phyloP scores from a whole-genome alignment of 208 protist genomes.

The Trypanosoma caninum region DNA sequence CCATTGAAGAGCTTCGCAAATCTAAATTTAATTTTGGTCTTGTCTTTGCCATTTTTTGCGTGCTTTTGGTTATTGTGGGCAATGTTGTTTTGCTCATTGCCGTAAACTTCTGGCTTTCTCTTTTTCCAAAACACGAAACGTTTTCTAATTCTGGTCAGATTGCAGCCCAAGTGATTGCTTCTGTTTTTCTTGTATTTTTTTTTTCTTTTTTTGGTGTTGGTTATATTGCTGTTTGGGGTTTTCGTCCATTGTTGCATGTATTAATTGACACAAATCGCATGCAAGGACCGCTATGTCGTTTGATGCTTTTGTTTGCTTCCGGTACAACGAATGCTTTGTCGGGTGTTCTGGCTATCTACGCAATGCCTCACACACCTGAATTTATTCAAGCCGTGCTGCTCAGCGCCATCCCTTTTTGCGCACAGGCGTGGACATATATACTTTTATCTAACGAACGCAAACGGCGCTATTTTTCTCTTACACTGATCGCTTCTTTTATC shows the following conservation, averaged over 20 bases:
- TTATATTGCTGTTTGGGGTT: constrained; percentile 44
- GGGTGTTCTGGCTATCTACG: constrained; percentile 50
- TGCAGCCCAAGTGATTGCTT: constrained; percentile 62
- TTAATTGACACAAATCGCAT: constrained; percentile 55
- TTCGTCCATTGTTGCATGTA: constrained; percentile 39
- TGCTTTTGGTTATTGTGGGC: constrained; percentile 61
- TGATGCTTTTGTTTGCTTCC: constrained; percentile 68
- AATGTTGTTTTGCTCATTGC: constrained; percentile 74
- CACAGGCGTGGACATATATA: constrained; percentile 72
- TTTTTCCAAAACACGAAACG: constrained; percentile 36
- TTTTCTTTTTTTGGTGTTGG: constrained; percentile 32
- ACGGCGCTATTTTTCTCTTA: constrained; percentile 67
- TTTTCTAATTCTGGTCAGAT: constrained; percentile 57
- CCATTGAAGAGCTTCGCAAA: constrained; percentile 36
- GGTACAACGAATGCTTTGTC: constrained; percentile 60
- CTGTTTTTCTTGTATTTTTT: constrained; percentile 45
- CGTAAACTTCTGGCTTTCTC: constrained; percentile 71
- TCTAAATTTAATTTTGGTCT: constrained; percentile 28
- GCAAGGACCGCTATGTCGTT: constrained; percentile 42
- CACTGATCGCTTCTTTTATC: constrained; percentile 59
- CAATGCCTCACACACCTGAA: constrained; percentile 71
- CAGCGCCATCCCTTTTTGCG: constrained; percentile 69
- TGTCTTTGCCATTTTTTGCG: constrained; percentile 66
- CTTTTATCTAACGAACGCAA: constrained; percentile 70
- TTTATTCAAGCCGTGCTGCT: constrained; percentile 77